A percentile compares a stretch with the other conserved stretches of the same genome.
phyloP scores from a whole-genome alignment of 2,329 filamentous ascomycete genomes.

The Raffaelea deltoideospora region DNA sequence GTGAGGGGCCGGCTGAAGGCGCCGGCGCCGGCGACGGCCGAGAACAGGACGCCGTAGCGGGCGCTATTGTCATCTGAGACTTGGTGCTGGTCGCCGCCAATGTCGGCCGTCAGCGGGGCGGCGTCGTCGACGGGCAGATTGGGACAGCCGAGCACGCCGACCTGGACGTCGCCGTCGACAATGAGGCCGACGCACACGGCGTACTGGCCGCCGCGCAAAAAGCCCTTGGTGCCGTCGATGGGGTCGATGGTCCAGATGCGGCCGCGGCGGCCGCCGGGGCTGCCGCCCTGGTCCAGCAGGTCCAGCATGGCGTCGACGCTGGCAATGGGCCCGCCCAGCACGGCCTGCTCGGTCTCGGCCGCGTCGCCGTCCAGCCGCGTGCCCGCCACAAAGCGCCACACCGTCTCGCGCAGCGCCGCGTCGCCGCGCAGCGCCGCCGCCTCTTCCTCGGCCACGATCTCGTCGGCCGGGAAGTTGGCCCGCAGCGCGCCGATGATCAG shows the following conservation, averaged over 20 bases:
- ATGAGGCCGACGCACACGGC: slow-evolving; percentile 87
- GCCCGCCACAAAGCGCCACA: slow-evolving; percentile 70
- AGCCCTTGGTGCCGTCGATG: slow-evolving; percentile 96
- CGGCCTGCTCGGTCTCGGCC: slow-evolving; percentile 40
- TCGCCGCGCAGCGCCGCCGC: slow-evolving; percentile 65
- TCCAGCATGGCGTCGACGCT: slow-evolving; percentile 41
- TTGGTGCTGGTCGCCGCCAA: slow-evolving; percentile 59
- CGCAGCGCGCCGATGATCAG: slow-evolving; percentile 85
- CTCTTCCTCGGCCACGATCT: slow-evolving; percentile 92
- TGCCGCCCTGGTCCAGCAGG: slow-evolving; percentile 53
- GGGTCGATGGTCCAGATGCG: slow-evolving; percentile 95
- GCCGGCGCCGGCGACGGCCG: slow-evolving; percentile 64
- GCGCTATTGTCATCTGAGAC: slow-evolving; percentile 60
- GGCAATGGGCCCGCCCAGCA: slow-evolving; percentile 47
- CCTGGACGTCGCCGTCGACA: slow-evolving; percentile 84
- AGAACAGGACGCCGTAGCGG: slow-evolving; percentile 76
- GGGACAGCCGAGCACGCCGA: slow-evolving; percentile 87
- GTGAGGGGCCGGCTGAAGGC: slow-evolving; percentile 64
- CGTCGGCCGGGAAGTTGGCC: slow-evolving; percentile 78
- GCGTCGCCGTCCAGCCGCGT: slow-evolving; percentile 43
- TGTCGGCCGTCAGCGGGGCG: slow-evolving; percentile 52
- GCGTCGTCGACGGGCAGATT: slow-evolving; percentile 84
- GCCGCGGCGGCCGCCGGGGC: slow-evolving; percentile 55
- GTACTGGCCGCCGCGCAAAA: slow-evolving; percentile 90
- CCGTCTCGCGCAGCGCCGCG: slow-evolving; percentile 50